Percentiles rank a stretch among this genome's conserved stretches.
These are phyloP conservation scores for Aspergillus asperescens DNA, from an alignment of 495 filamentous ascomycete genomes.

Conservation along the genomic window DNA sequence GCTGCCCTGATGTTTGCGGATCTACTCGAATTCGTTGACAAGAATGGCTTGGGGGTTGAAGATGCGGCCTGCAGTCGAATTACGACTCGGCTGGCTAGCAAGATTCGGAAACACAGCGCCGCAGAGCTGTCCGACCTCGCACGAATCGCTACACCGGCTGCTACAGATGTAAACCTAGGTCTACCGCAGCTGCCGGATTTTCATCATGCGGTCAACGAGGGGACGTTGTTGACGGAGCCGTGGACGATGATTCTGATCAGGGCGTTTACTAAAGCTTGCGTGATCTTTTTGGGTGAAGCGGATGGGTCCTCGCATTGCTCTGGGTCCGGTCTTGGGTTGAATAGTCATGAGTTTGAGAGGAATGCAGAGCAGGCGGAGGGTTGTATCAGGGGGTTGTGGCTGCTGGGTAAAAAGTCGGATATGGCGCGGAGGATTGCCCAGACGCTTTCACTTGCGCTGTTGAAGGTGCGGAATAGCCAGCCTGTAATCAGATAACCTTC, in stretches of 20 bases:
- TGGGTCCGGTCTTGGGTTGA: not conserved
- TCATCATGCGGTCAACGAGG: not conserved
- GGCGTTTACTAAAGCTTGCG: not conserved
- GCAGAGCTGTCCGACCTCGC: not conserved
- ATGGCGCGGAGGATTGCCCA: not conserved
- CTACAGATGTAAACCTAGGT: not conserved
- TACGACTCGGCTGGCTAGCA: not conserved
- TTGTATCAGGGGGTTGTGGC: not conserved
- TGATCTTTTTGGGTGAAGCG: not conserved
- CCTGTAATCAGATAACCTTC: no score
- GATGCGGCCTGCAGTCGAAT: not conserved
- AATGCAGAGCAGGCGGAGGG: not conserved
- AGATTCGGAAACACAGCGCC: not conserved
- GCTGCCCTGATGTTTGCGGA: not conserved
- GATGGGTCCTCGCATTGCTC: not conserved
- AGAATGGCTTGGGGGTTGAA: not conserved
- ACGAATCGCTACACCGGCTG: not conserved
- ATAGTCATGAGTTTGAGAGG: not conserved
- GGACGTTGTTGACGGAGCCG: not conserved
- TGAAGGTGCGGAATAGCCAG: no score
- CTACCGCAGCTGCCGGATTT: not conserved
- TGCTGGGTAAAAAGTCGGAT: not conserved
- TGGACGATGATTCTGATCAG: not conserved
- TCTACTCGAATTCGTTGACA: not conserved
- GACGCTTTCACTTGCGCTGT: not conserved